Evolutionary conservation across 2,329 filamentous ascomycete genomes (phyloP), one percentile per base, ranked within the genome.

Genomic region (Aureobasidium vineae): DNA sequence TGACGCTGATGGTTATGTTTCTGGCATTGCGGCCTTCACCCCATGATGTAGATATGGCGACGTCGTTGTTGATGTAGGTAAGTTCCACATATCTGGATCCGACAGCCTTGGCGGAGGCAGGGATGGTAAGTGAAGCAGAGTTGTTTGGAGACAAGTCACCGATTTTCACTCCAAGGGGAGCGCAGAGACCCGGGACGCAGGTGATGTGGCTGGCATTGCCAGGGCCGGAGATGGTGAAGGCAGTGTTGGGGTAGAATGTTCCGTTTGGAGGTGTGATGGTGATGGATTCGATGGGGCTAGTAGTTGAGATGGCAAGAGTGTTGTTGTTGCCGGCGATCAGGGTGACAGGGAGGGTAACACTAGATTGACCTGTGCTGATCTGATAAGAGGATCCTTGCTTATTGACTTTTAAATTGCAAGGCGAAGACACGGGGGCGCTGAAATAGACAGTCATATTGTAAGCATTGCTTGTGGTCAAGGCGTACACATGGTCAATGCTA

Each of bases 51-150:
- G 72, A 72, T 19, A 82, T 77, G 0, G 79, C 77, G 13, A 83
- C 75, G 10, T 84, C 82, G 68, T 85, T 84, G 73, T 85, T 84
- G 72, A 83, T 81, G 53, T 79, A 84, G 70, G 83, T 80, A 15
- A n/a, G n/a, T n/a, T n/a, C 80, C 0, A 84, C 67, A 38, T 81
- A 77, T 67, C 80, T 78, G 5, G 21, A 41, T 26, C 36, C 38
- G 8, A 21, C 26, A 4, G 45, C 68, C 11, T 79, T 75, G 0
- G 72, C 71, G 16, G 49, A 8, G 31, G 59, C 33, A 3, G 73
- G 66, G 57, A 84, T 79, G 0, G 72, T 74, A n/a, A 77, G 75
- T 2, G 66, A 74, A 1, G 79, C 75, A 1, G 69, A 71, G 41
- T 70, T 70, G n/a, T 69, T 74, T 0, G 71, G 66, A 0, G 73